Percentiles rank a stretch among this genome's conserved stretches.
phyloP scores from a whole-genome alignment of 164 flowering plant species.

The Sedum album region DNA sequence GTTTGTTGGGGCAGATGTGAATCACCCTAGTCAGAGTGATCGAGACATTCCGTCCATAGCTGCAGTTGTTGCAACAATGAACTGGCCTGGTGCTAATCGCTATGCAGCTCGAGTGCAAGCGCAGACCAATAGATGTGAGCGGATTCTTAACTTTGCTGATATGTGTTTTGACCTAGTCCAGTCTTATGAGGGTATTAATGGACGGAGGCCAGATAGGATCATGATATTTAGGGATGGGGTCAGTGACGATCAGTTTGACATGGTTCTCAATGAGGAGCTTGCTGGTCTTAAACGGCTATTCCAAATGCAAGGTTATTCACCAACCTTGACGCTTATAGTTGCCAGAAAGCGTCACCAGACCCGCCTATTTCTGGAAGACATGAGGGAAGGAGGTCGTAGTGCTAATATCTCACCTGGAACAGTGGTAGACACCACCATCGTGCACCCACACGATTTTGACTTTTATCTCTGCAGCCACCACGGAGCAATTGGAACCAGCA shows the following conservation, averaged over 20 bases:
- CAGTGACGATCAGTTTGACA: slow-evolving; percentile 67
- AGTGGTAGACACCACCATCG: too few species aligned
- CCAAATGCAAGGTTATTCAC: slow-evolving; percentile 24
- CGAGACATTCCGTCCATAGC: slow-evolving; percentile 33
- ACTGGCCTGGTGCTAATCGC: slow-evolving; percentile 76
- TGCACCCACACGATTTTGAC: too few species aligned
- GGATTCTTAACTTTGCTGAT: slow-evolving; percentile 37
- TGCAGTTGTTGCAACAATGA: slow-evolving; percentile 60
- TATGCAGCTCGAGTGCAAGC: slow-evolving; percentile 49
- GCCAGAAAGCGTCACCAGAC: too few species aligned
- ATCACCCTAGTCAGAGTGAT: slow-evolving; percentile 45
- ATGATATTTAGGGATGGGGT: slow-evolving; percentile 76
- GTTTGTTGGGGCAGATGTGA: slow-evolving; percentile 84
- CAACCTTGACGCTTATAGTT: too few species aligned
- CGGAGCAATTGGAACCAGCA: too few species aligned
- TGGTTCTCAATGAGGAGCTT: slow-evolving; percentile 69
- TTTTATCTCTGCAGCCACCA: too few species aligned
- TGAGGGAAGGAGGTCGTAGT: too few species aligned
- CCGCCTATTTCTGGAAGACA: too few species aligned
- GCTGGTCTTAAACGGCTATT: slow-evolving; percentile 31
- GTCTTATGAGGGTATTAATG: slow-evolving; percentile 29
- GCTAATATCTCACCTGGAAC: too few species aligned
- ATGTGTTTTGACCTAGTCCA: slow-evolving; percentile 55
- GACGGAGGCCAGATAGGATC: slow-evolving; percentile 40
- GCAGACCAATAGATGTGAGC: slow-evolving; percentile 38